Percentiles rank a stretch among this genome's conserved stretches.
These are phyloP conservation scores for Saccharomyces pastorianus DNA, from an alignment of 1,139 yeast genomes.

Conservation along the genomic window DNA sequence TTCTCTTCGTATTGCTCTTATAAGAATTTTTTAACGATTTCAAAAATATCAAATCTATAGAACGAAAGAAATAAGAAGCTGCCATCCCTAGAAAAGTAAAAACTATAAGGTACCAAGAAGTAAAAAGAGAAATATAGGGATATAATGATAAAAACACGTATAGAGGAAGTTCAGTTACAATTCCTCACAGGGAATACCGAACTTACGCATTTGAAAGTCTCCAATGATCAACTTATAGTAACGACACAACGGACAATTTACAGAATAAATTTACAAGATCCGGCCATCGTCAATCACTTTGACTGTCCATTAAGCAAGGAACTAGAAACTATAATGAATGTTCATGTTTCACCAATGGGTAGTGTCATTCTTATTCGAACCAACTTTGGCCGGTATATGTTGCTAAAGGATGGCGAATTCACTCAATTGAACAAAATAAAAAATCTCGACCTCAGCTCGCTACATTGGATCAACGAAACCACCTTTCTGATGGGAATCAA, in stretches of 20 bases:
- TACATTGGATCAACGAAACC: conserved; percentile 17
- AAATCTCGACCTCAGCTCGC: conserved; percentile 20
- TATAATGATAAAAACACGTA: neutral
- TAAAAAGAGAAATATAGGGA: neutral
- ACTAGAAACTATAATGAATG: neutral
- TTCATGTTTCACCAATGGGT: neutral
- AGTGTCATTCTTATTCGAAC: neutral
- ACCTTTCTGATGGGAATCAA: conserved; percentile 23
- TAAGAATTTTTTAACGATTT: neutral
- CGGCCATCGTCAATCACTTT: neutral
- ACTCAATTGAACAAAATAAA: conserved; percentile 11
- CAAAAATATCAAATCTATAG: neutral
- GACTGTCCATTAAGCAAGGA: neutral
- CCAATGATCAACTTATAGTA: neutral
- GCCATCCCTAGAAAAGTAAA: neutral
- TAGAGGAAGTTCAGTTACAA: neutral
- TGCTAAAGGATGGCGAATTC: neutral
- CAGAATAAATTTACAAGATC: neutral
- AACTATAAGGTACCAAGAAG: neutral
- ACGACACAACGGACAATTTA: neutral
- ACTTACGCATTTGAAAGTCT: neutral
- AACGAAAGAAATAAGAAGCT: neutral
- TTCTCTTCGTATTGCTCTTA: neutral
- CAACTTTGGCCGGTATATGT: neutral
- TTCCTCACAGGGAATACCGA: neutral